Percentiles rank a stretch among this genome's conserved stretches.
phyloP scores from a whole-genome alignment of 257 asterid species.

The Lantana camara region DNA sequence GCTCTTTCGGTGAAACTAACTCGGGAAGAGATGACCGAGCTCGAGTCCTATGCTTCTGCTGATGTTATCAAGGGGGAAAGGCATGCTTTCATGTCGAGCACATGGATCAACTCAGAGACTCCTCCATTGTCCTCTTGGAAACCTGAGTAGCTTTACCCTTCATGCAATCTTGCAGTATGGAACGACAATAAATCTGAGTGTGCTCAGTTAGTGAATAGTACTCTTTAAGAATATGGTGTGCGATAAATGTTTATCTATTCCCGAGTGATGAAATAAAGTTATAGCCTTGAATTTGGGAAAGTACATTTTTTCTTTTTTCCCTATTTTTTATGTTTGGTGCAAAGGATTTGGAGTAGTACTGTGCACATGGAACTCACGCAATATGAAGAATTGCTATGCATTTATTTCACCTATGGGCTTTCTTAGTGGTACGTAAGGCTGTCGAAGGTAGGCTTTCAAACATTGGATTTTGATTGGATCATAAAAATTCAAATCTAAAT shows the following conservation, averaged over 20 bases:
- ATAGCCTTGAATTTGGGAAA: too few species aligned
- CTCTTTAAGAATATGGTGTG: too few species aligned
- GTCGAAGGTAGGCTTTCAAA: too few species aligned
- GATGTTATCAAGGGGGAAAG: slow-evolving; percentile 29
- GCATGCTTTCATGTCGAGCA: slow-evolving; percentile 17
- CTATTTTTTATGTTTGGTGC: too few species aligned
- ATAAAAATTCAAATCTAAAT: too few species aligned
- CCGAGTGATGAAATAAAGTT: neutral
- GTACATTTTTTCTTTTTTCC: too few species aligned
- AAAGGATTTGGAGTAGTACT: neutral
- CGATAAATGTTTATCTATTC: neutral
- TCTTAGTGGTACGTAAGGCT: too few species aligned
- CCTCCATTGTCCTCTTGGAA: slow-evolving; percentile 36
- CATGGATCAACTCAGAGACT: slow-evolving; percentile 26
- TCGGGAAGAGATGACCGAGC: slow-evolving; percentile 27
- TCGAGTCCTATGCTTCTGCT: slow-evolving; percentile 20
- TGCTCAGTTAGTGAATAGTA: too few species aligned
- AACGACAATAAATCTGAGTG: neutral
- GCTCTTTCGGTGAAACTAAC: slow-evolving; percentile 29
- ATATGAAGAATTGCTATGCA: neutral
- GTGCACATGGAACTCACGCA: neutral
- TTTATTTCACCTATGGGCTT: neutral
- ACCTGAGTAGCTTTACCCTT: neutral
- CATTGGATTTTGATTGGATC: too few species aligned
- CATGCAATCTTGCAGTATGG: neutral